Percentiles rank a stretch among this genome's conserved stretches.
These are phyloP conservation scores for Zopfia rhizophila DNA, from an alignment of 2,329 filamentous ascomycete species.

Conservation along the genomic window DNA sequence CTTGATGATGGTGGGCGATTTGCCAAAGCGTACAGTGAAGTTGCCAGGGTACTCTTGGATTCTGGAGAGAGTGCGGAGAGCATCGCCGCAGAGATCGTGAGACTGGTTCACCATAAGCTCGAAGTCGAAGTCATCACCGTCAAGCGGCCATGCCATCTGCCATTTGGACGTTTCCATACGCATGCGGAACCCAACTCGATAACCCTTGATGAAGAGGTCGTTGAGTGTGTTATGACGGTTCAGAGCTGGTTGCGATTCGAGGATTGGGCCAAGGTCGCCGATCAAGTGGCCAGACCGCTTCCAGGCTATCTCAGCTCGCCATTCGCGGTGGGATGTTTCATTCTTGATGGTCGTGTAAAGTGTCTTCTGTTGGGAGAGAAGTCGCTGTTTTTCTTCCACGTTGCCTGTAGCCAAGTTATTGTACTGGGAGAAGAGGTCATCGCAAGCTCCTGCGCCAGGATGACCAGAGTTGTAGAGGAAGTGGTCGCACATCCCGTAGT, in stretches of 20 bases:
- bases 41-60: conserved; percentile 17
- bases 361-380: conserved; percentile 21
- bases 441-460: conserved; percentile 6
- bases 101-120: conserved; percentile 31
- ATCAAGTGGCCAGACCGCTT: conserved; percentile 9
- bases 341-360: conserved; percentile 28
- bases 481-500: conserved; percentile 23
- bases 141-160: conserved; percentile 25
- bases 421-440: conserved; percentile 19
- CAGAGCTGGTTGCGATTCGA: conserved; percentile 7
- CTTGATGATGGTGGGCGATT: conserved; percentile 27
- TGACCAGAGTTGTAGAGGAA: conserved; percentile 23
- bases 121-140: conserved; percentile 19
- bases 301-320: conserved; percentile 21
- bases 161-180: conserved; percentile 29
- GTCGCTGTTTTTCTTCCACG: conserved; percentile 14
- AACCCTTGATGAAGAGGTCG: conserved; percentile 33
- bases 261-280: conserved; percentile 6
- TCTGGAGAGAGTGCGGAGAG: conserved; percentile 19
- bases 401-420: conserved; percentile 1
- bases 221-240: conserved; percentile 22
- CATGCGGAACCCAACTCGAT: conserved; percentile 33
- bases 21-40: conserved; percentile 27
- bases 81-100: conserved; percentile 24
- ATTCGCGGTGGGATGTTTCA: conserved; percentile 15